Conservation (phyloP, 2,329 filamentous ascomycete species). For the Hymenoscyphus occultus region DNA sequence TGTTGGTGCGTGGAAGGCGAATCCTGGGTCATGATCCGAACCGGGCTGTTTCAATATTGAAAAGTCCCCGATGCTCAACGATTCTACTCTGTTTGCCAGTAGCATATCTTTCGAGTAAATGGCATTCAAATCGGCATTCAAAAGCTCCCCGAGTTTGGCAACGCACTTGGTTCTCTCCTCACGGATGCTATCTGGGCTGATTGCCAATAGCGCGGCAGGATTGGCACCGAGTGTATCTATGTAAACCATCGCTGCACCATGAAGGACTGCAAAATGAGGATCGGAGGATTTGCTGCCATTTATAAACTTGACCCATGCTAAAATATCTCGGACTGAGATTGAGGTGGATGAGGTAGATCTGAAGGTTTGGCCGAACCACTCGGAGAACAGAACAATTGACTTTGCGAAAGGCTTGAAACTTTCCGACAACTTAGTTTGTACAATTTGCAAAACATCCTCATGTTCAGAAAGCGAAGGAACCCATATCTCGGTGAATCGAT, state of each 20-base stretch:
- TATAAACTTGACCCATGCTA: constrained; percentile 92
- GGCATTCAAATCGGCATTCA: constrained; percentile 58
- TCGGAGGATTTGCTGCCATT: constrained; percentile 53
- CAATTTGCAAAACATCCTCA: constrained; percentile 84
- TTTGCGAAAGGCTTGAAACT: constrained; percentile 56
- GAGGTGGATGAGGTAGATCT: constrained; percentile 70
- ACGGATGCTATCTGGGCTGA: constrained; percentile 65
- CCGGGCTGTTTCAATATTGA: constrained; percentile 53
- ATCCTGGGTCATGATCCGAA: constrained; percentile 54
- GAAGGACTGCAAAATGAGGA: constrained; percentile 56
- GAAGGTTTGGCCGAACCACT: constrained; percentile 87
- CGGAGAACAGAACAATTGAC: constrained; percentile 79
- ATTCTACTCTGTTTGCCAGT: constrained; percentile 51
- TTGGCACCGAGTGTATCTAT: constrained; percentile 95
- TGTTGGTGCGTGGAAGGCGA: constrained; percentile 85
- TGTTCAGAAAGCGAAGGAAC: constrained; percentile 82
- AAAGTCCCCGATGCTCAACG: constrained; percentile 73
- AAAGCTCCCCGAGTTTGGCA: constrained; percentile 64
- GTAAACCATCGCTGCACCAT: constrained; percentile 93
- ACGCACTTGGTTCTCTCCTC: constrained; percentile 73
- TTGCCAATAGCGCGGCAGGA: constrained; percentile 79
- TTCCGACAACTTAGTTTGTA: constrained; percentile 67
- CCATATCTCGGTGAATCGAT: constrained; percentile 99
- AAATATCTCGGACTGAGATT: constrained; percentile 87
- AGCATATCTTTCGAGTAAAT: constrained; percentile 64